Conservation (phyloP, 768 basidiomycete species). For the Arthromyces matolae region DNA sequence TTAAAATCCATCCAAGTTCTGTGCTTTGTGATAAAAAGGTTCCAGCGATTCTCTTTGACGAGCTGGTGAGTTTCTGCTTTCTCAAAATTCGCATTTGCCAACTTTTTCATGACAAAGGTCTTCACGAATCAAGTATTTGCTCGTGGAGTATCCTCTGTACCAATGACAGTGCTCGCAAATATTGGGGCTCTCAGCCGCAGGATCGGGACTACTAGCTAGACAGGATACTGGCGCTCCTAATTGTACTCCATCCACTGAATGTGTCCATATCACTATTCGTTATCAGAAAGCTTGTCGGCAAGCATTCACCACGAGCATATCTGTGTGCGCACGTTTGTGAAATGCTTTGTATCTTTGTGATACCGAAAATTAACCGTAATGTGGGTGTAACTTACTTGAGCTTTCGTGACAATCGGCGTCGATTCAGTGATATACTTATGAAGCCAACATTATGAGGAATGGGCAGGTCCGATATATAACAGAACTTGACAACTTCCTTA, state of each 20-base stretch:
- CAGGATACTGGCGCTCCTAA: neutral
- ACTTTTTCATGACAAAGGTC: constrained; percentile 40
- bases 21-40: constrained; percentile 76
- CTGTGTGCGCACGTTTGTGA: neutral
- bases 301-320: too few relatives aligned
- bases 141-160: constrained; percentile 83
- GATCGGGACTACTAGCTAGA: constrained; percentile 4
- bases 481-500: too few relatives aligned
- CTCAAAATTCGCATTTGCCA: neutral
- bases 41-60: constrained; percentile 88
- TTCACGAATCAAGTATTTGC: constrained; percentile 86
- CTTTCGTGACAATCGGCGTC: too few relatives aligned
- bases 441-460: too few relatives aligned
- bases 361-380: too few relatives aligned
- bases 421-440: too few relatives aligned
- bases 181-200: constrained; percentile 32
- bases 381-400: too few relatives aligned
- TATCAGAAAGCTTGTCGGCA: too few relatives aligned
- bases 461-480: too few relatives aligned
- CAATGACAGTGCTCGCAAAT: constrained; percentile 44
- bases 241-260: too few relatives aligned
- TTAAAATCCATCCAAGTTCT: constrained; percentile 93
- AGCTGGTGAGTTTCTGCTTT: constrained; percentile 59
- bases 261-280: too few relatives aligned
- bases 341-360: neutral